Evolutionary conservation across 2,329 filamentous ascomycete genomes (phyloP).

Genomic region (Apiospora marii): DNA sequence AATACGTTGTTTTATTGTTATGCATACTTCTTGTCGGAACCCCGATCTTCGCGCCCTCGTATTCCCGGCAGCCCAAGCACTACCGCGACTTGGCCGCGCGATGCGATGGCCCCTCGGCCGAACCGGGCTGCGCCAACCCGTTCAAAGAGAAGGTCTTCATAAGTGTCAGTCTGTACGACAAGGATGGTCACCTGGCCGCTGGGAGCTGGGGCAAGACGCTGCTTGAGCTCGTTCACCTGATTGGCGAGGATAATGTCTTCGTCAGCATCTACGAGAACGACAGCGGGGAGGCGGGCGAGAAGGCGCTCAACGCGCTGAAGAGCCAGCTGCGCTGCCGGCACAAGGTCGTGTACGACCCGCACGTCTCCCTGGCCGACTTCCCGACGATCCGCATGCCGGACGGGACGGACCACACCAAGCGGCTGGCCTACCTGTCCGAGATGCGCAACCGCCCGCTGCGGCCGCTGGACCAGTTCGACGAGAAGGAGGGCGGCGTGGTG

Average conservation of each 20-base stretch:
- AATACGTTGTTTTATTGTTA: slow-evolving; percentile 39
- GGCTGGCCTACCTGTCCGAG: slow-evolving; percentile 77
- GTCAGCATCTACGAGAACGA: slow-evolving; percentile 79
- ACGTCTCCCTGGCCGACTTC: slow-evolving; percentile 63
- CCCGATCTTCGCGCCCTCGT: slow-evolving; percentile 52
- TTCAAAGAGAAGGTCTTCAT: slow-evolving; percentile 75
- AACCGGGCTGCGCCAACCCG: slow-evolving; percentile 48
- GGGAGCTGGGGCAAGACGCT: slow-evolving; percentile 71
- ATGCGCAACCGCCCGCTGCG: slow-evolving; percentile 74
- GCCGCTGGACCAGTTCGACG: slow-evolving; percentile 61
- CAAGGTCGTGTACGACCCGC: slow-evolving; percentile 65
- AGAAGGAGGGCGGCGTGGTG: slow-evolving; percentile 43
- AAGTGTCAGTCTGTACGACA: slow-evolving; percentile 74
- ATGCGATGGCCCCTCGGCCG: slow-evolving; percentile 39
- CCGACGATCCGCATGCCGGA: slow-evolving; percentile 68
- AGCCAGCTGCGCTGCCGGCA: slow-evolving; percentile 53
- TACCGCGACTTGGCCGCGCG: slow-evolving; percentile 43
- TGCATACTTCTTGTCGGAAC: slow-evolving; percentile 43
- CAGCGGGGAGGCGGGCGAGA: slow-evolving; percentile 62
- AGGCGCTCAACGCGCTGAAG: slow-evolving; percentile 62
- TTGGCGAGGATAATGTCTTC: slow-evolving; percentile 73
- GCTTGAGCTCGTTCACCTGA: slow-evolving; percentile 66
- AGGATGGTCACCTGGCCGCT: slow-evolving; percentile 63
- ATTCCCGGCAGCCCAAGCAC: slow-evolving; percentile 49
- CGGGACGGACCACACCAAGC: slow-evolving; percentile 70